Evolutionary conservation across 306 rosid species (phyloP).

Genomic region (Argentina anserina): DNA sequence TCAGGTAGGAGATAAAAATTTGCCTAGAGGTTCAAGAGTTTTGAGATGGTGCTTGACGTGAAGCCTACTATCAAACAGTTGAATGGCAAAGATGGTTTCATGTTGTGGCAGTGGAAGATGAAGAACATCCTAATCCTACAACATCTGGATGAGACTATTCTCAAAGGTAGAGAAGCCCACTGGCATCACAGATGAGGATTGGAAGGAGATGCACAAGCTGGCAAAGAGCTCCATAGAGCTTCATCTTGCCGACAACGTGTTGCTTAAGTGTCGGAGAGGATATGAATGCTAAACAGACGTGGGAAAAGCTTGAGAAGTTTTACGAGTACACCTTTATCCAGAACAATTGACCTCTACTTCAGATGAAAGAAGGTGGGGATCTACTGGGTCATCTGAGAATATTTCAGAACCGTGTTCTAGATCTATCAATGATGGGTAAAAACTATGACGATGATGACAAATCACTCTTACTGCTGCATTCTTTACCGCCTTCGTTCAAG

Average conservation of each 20-base stretch:
- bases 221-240: background rate
- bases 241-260: background rate
- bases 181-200: background rate
- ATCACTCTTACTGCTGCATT: background rate
- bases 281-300: background rate
- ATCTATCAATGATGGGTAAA: background rate
- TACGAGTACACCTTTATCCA: background rate
- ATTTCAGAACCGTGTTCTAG: background rate
- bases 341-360: background rate
- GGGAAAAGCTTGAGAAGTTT: background rate
- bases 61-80: background rate
- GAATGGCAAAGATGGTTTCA: background rate
- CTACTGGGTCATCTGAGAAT: background rate
- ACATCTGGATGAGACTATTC: background rate
- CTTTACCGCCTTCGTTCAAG: background rate
- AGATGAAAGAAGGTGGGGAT: constrained; percentile 1
- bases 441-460: background rate
- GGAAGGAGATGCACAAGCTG: background rate
- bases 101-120: background rate
- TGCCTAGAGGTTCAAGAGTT: background rate
- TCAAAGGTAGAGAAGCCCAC: background rate
- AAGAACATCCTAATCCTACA: background rate
- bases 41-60: background rate
- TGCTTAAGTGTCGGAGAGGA: background rate
- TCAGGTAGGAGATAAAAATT: background rate